Conservation (phyloP, 2,329 filamentous ascomycete genomes). For the Diaporthe citri region DNA sequence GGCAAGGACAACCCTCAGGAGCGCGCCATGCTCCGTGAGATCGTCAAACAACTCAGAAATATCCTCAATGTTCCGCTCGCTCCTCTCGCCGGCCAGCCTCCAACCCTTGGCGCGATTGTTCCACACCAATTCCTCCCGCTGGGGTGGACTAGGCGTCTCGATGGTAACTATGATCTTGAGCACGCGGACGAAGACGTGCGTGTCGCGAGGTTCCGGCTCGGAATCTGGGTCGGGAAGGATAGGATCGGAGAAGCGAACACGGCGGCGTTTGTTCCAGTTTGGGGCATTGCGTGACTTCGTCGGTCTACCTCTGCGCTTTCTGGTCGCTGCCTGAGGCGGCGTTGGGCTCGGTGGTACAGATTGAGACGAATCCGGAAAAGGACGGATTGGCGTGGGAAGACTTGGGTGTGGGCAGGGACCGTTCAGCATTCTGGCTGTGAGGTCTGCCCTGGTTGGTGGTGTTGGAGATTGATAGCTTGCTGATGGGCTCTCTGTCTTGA, state of each 20-base stretch:
- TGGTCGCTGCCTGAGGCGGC: neutral
- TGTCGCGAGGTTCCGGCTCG: neutral
- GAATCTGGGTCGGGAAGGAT: neutral
- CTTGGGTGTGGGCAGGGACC: neutral
- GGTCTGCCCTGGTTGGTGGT: neutral
- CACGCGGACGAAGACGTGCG: slow-evolving; percentile 13
- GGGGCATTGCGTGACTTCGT: neutral
- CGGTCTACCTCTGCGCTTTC: neutral
- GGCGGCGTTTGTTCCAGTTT: slow-evolving; percentile 12
- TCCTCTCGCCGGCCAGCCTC: neutral
- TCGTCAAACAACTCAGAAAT: neutral
- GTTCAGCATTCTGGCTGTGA: neutral
- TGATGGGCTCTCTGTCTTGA: neutral
- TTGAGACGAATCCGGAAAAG: neutral
- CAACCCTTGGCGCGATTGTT: slow-evolving; percentile 7
- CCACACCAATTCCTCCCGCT: neutral
- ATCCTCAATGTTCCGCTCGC: neutral
- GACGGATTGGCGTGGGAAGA: too few relatives aligned
- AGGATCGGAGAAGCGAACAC: slow-evolving; percentile 12
- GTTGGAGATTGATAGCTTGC: neutral
- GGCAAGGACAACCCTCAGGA: neutral
- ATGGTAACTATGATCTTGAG: neutral
- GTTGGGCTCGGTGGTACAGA: too few relatives aligned
- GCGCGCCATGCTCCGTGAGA: neutral
- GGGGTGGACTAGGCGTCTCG: neutral